phyloP scores from a whole-genome alignment of 1,284 basidiomycete genomes.

The Cryptococcus floricola region DNA sequence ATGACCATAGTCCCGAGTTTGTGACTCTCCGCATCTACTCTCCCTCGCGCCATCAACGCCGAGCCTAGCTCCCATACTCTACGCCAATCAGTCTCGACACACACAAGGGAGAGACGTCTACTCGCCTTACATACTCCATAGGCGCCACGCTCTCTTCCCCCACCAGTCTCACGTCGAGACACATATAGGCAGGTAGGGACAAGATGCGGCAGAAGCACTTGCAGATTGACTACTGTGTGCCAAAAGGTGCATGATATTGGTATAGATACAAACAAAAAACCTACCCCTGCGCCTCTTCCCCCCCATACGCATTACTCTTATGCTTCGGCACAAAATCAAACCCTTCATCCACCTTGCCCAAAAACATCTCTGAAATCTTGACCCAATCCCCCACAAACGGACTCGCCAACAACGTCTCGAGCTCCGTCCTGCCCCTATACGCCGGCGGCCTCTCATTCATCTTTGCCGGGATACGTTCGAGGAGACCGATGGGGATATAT shows the following conservation, averaged over 20 bases:
- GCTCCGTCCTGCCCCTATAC: slow-evolving; percentile 78
- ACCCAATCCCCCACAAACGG: slow-evolving; percentile 87
- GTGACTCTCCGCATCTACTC: too few species aligned
- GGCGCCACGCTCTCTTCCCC: slow-evolving; percentile 32
- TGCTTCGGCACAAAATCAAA: slow-evolving; percentile 71
- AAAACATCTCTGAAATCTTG: slow-evolving; percentile 90
- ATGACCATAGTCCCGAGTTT: too few species aligned
- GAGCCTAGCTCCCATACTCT: slow-evolving; percentile 44
- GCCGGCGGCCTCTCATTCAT: slow-evolving; percentile 88
- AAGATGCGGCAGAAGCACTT: too few species aligned
- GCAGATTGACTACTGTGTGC: neutral
- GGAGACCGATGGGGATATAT: slow-evolving; percentile 86
- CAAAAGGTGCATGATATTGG: neutral
- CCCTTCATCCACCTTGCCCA: slow-evolving; percentile 63
- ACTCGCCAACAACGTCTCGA: slow-evolving; percentile 82
- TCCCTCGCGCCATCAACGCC: slow-evolving; percentile 26
- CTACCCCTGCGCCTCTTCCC: slow-evolving; percentile 55
- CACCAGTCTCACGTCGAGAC: slow-evolving; percentile 30
- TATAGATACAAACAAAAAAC: neutral
- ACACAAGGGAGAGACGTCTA: neutral
- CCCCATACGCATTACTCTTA: slow-evolving; percentile 62
- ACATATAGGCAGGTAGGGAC: too few species aligned
- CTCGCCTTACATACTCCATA: slow-evolving; percentile 39
- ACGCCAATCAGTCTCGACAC: neutral
- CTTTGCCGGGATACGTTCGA: slow-evolving; percentile 75